These are phyloP conservation scores for Spergularia bocconei DNA, from an alignment of 148 eudicot genomes.

Conservation along the genomic window DNA sequence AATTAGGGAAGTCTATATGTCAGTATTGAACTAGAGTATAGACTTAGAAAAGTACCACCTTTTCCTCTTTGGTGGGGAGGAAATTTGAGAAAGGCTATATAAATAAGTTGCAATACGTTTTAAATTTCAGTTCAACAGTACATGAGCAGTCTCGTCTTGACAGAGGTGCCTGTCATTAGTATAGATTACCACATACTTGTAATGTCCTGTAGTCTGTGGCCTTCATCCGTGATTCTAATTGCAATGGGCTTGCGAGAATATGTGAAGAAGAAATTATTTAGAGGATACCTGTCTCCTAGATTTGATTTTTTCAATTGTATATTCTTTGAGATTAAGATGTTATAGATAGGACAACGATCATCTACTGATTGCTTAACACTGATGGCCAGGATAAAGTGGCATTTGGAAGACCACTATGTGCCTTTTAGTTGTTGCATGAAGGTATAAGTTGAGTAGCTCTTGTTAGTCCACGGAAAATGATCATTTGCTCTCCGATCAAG, in stretches of 20 bases:
- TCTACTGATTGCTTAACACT: constrained; percentile 10
- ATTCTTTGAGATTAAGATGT: not conserved
- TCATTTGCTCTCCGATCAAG: constrained; percentile 41
- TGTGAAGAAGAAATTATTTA: not conserved
- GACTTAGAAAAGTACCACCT: too few relatives aligned
- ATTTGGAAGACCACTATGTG: not conserved
- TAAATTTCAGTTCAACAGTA: not conserved
- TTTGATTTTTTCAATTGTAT: not conserved
- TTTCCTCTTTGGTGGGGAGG: too few relatives aligned
- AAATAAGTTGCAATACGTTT: too few relatives aligned
- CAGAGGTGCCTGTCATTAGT: not conserved
- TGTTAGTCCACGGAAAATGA: constrained; percentile 38
- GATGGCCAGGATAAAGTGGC: constrained; percentile 14
- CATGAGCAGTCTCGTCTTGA: not conserved
- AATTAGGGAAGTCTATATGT: not conserved
- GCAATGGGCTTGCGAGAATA: not conserved
- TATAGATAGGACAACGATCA: not conserved
- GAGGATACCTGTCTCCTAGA: not conserved
- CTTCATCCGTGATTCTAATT: not conserved
- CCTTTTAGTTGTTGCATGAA: not conserved
- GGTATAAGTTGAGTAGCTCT: constrained; percentile 1
- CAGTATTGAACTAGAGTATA: not conserved
- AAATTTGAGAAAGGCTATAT: too few relatives aligned
- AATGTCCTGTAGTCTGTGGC: not conserved
- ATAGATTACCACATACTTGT: constrained; percentile 2